These are phyloP conservation scores for Tremella fuciformis DNA, from an alignment of 768 basidiomycete genomes.

Conservation along the genomic window DNA sequence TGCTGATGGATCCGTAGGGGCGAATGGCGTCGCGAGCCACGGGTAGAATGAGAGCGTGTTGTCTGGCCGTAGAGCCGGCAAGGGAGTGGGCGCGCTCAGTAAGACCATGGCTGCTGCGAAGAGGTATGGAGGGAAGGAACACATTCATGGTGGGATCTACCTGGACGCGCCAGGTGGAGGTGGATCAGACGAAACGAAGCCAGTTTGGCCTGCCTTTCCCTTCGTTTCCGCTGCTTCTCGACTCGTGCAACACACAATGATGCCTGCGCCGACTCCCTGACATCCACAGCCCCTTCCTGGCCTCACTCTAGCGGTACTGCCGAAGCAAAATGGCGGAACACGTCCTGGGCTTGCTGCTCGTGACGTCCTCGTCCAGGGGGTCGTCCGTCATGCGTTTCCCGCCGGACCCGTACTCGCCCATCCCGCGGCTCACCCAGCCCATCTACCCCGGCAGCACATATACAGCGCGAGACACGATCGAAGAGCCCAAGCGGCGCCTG, in stretches of 20 bases:
- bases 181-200: too few relatives aligned
- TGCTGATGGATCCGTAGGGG: neutral
- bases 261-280: too few relatives aligned
- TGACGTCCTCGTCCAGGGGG: slow-evolving; percentile 73
- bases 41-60: slow-evolving; percentile 6
- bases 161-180: too few relatives aligned
- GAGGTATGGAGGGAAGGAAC: too few relatives aligned
- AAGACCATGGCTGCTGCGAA: neutral
- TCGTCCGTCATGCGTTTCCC: slow-evolving; percentile 87
- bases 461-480: slow-evolving; percentile 24
- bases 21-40: neutral
- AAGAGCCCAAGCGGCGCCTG: slow-evolving; percentile 5
- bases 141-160: too few relatives aligned
- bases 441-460: slow-evolving; percentile 43
- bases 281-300: too few relatives aligned
- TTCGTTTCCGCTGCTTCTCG: too few relatives aligned
- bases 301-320: too few relatives aligned
- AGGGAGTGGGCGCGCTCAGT: neutral
- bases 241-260: too few relatives aligned
- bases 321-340: slow-evolving; percentile 37
- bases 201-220: too few relatives aligned
- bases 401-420: slow-evolving; percentile 62
- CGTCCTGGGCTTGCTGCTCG: slow-evolving; percentile 74
- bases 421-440: slow-evolving; percentile 68
- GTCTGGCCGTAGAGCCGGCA: slow-evolving; percentile 1